A percentile compares a stretch with the other conserved stretches of the same genome.
phyloP scores from a whole-genome alignment of 768 basidiomycete genomes.

The Glaciozyma antarctica region DNA sequence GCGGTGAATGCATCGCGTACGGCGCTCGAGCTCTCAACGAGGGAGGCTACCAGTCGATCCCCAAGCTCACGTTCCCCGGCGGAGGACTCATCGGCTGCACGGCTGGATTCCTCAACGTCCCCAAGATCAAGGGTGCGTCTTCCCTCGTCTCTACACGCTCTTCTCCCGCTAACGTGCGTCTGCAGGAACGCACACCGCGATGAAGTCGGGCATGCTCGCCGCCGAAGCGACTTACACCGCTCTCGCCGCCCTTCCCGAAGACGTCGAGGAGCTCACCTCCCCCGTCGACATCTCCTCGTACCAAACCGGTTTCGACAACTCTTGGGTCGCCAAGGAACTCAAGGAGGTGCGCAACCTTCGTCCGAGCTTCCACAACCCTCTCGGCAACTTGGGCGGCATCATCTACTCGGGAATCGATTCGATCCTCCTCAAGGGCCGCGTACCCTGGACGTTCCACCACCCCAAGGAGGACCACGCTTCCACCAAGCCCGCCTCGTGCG shows the following conservation, averaged over 20 bases:
- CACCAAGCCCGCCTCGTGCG: constrained; percentile 56
- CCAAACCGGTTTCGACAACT: constrained; percentile 56
- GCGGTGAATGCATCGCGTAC: constrained; percentile 73
- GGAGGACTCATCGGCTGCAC: constrained; percentile 91
- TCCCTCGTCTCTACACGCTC: background rate
- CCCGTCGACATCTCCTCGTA: constrained; percentile 61
- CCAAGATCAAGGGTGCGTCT: constrained; percentile 77
- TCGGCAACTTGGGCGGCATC: constrained; percentile 81
- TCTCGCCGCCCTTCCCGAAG: constrained; percentile 40
- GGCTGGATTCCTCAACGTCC: constrained; percentile 89
- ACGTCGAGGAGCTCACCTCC: constrained; percentile 36
- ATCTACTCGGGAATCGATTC: constrained; percentile 81
- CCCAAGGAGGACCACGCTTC: constrained; percentile 52
- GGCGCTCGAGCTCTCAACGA: constrained; percentile 84
- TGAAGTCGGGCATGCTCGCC: constrained; percentile 97
- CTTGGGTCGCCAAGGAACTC: constrained; percentile 79
- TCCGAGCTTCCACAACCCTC: constrained; percentile 66
- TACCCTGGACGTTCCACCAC: constrained; percentile 83
- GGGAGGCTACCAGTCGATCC: constrained; percentile 85
- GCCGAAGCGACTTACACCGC: constrained; percentile 74
- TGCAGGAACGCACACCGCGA: constrained; percentile 74
- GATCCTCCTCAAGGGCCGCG: constrained; percentile 68
- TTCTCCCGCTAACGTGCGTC: background rate
- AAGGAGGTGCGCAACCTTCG: constrained; percentile 83
- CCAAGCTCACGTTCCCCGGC: constrained; percentile 78